Evolutionary conservation across 2,329 filamentous ascomycete genomes (phyloP).

Genomic region (Colletotrichum echinochloae): DNA sequence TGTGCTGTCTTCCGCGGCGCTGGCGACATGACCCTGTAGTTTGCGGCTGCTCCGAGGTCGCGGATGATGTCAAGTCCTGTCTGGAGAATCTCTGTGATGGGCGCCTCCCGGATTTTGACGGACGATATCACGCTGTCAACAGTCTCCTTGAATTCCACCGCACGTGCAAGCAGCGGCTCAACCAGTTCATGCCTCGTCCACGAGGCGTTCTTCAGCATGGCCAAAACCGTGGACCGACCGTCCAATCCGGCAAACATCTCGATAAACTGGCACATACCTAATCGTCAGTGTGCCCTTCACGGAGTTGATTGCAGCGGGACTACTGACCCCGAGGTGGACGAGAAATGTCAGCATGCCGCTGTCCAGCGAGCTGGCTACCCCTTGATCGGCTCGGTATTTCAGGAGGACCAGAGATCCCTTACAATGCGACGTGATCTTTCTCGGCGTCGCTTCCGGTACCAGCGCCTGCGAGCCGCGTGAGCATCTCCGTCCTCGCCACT

Average conservation of each 20-base stretch:
- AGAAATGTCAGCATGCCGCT: constrained; percentile 11
- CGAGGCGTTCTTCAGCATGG: not conserved
- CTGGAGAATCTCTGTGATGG: constrained; percentile 12
- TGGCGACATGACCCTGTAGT: constrained; percentile 11
- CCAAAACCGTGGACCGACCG: not conserved
- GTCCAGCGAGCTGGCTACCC: constrained; percentile 22
- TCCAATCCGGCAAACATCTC: constrained; percentile 14
- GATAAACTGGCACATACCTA: constrained; percentile 2
- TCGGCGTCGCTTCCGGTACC: constrained; percentile 7
- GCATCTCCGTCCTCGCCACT: not conserved
- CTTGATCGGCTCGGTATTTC: constrained; percentile 31
- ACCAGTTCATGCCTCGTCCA: constrained; percentile 16
- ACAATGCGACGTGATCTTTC: constrained; percentile 15
- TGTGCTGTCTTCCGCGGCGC: not conserved
- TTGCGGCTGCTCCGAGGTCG: constrained; percentile 25
- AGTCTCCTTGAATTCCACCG: constrained; percentile 15
- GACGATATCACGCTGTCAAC: not conserved
- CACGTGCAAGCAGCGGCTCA: constrained; percentile 20
- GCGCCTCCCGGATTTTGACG: not conserved
- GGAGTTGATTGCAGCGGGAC: not conserved
- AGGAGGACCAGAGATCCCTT: constrained; percentile 29
- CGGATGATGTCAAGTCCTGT: constrained; percentile 26
- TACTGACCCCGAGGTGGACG: constrained; percentile 16
- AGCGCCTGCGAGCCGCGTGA: not conserved
- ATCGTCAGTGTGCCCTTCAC: too few relatives aligned